A percentile compares a stretch with the other conserved stretches of the same genome.
Evolutionary conservation across 2,329 filamentous ascomycete species (phyloP).

Genomic region (Leptographium procerum): DNA sequence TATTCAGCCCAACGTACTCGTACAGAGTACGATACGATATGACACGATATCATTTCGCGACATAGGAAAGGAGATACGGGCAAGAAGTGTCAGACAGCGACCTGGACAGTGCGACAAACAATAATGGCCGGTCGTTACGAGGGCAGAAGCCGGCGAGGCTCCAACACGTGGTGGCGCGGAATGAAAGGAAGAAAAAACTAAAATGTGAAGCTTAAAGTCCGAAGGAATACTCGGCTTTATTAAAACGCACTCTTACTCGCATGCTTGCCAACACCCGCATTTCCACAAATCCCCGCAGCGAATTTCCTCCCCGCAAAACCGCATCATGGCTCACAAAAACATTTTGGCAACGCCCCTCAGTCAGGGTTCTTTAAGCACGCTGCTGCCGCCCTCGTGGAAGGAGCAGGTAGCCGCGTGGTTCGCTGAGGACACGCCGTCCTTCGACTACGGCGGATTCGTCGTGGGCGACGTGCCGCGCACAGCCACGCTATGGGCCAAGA

Average conservation of each 20-base stretch:
- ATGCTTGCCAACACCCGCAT: background rate
- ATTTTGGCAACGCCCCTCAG: conserved; percentile 7
- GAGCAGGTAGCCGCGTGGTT: conserved; percentile 73
- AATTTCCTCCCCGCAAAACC: background rate
- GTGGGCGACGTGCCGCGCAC: conserved; percentile 60
- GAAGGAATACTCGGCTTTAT: no score
- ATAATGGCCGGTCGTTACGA: no score
- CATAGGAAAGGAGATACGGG: background rate
- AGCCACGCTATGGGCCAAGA: conserved; percentile 59
- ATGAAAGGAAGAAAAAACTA: no score
- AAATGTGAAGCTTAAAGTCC: no score
- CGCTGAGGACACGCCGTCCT: conserved; percentile 88
- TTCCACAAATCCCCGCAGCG: background rate
- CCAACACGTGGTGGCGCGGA: background rate
- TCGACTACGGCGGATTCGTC: conserved; percentile 96
- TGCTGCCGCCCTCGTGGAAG: conserved; percentile 81
- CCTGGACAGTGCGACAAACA: background rate
- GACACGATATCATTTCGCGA: no score
- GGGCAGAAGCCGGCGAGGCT: no score
- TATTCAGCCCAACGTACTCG: no score
- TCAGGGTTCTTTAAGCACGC: conserved; percentile 42
- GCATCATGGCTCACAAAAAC: background rate
- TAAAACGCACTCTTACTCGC: no score
- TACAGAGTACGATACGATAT: no score
- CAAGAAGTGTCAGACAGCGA: background rate